These are phyloP conservation scores for Castanospermum australe DNA, from an alignment of 306 rosid species.

Conservation along the genomic window DNA sequence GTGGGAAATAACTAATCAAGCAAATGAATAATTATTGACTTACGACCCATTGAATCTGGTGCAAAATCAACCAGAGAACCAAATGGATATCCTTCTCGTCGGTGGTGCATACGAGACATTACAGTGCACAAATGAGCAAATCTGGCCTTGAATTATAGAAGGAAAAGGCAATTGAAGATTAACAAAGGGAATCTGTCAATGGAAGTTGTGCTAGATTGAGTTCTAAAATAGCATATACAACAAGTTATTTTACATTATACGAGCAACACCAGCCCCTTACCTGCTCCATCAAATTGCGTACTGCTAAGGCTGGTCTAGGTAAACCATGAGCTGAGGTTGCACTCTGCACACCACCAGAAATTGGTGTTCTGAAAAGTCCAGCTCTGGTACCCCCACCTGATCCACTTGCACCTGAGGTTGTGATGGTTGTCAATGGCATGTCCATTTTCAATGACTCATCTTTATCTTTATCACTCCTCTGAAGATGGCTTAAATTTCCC, in stretches of 20 bases:
- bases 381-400: slow-evolving; percentile 86
- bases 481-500: slow-evolving; percentile 51
- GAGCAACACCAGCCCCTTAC: slow-evolving; percentile 36
- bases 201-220: not conserved
- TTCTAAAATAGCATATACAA: not conserved
- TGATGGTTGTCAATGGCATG: slow-evolving; percentile 28
- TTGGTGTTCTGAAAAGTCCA: slow-evolving; percentile 95
- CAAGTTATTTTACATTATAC: not conserved
- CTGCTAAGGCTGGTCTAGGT: slow-evolving; percentile 91
- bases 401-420: slow-evolving; percentile 43
- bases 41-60: slow-evolving; percentile 91
- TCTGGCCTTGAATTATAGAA: slow-evolving; percentile 77
- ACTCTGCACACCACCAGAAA: slow-evolving; percentile 99
- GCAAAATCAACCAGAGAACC: slow-evolving; percentile 99
- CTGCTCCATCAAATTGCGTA: slow-evolving; percentile 99
- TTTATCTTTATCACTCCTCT: slow-evolving; percentile 36
- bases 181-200: slow-evolving; percentile 8
- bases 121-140: slow-evolving; percentile 99
- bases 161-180: slow-evolving; percentile 16
- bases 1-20: too few relatives aligned
- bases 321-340: slow-evolving; percentile 98
- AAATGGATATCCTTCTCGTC: slow-evolving; percentile 96
- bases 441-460: slow-evolving; percentile 33
- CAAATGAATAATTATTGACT: slow-evolving; percentile 32
- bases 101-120: slow-evolving; percentile 99